Base-by-base conservation (phyloP, 139 green algal genomes). In the Coelastrella sp. region DNA sequence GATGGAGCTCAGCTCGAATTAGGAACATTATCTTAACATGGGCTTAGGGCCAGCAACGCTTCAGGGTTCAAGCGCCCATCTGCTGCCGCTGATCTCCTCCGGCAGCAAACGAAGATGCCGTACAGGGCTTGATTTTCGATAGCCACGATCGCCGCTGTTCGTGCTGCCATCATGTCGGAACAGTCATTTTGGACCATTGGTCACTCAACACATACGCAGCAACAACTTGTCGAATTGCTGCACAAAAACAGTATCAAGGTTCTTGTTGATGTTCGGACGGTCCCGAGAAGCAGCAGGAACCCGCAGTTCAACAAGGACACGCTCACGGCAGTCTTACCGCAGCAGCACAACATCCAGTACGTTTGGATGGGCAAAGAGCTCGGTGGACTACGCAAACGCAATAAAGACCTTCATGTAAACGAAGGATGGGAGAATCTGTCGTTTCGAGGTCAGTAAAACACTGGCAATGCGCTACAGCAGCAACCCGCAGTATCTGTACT, bases 271-370 rank as follows among this genome's bases (percentile, higher is more conserved):
- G 90, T 94, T 32, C 54, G 85, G 2, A 92, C 91, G 2, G 61
- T 71, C 0, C 90, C 92, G 0, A 75, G 76, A 73, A 83, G 64
- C 54, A 20, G 77, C 32, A 83, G 75, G 23, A 94, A 93, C 66
- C 83, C 90, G 5, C 92, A 94, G 90, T 92, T 91, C 60, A 89
- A 94, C 81, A 92, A 66, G 23, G 92, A 94, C 4, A 7, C 10
- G 0, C 58, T 94, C 57, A 10, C 7, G 5, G 74, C 58, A 7
- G 47, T 87, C 22, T 90, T 94, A 74, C 58, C 77, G 0, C 8
- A 57, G 22, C 73, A 58, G 58, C 73, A 58, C 17, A 65, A 81
- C 16, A 71, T 92, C 47, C 5, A 16, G 3, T 93, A 93, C 73
- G 60, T 60, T 6, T 93, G 91, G 91, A 32, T 93, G 75, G 91